Percentiles rank a stretch among this genome's conserved stretches.
Conservation (phyloP, 1,284 basidiomycete species). For the Boletellus sp. region DNA sequence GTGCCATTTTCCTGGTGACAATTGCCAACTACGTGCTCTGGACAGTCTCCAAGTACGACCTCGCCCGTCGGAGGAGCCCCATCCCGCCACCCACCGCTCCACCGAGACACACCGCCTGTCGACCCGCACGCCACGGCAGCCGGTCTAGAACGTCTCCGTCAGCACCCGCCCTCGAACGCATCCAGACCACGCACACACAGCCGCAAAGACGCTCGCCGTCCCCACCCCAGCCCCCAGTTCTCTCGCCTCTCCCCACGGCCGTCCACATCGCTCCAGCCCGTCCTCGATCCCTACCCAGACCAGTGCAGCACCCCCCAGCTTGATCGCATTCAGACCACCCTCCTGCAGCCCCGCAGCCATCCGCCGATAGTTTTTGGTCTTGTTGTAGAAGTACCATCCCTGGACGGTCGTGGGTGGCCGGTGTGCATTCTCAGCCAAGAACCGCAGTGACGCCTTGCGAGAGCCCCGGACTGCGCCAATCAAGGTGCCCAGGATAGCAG, state of each 20-base stretch:
- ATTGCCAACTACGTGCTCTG: slow-evolving; percentile 3
- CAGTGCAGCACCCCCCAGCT: slow-evolving; percentile 52
- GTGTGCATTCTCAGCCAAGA: slow-evolving; percentile 68
- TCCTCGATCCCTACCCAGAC: slow-evolving; percentile 73
- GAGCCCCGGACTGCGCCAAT: slow-evolving; percentile 73
- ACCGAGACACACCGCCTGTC: slow-evolving; percentile 52
- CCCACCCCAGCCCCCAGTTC: slow-evolving; percentile 66
- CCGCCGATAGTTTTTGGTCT: slow-evolving; percentile 86
- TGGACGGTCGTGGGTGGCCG: slow-evolving; percentile 74
- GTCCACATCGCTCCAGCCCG: slow-evolving; percentile 47
- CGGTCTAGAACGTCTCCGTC: slow-evolving; percentile 44
- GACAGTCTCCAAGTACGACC: slow-evolving; percentile 34
- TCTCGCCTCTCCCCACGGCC: slow-evolving; percentile 43
- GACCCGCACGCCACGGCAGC: slow-evolving; percentile 49
- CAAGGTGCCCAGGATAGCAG: slow-evolving; percentile 56
- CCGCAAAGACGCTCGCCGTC: slow-evolving; percentile 56
- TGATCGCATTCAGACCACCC: slow-evolving; percentile 55
- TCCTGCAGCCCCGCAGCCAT: slow-evolving; percentile 70
- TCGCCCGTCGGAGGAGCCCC: slow-evolving; percentile 48
- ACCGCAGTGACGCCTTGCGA: slow-evolving; percentile 53
- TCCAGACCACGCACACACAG: slow-evolving; percentile 51
- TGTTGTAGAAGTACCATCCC: slow-evolving; percentile 91
- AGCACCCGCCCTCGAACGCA: neutral
- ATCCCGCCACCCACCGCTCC: slow-evolving; percentile 51
- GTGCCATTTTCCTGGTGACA: too few relatives aligned